Conservation (phyloP, 805 yeast genomes). For the Metschnikowia baotianmanensis region DNA sequence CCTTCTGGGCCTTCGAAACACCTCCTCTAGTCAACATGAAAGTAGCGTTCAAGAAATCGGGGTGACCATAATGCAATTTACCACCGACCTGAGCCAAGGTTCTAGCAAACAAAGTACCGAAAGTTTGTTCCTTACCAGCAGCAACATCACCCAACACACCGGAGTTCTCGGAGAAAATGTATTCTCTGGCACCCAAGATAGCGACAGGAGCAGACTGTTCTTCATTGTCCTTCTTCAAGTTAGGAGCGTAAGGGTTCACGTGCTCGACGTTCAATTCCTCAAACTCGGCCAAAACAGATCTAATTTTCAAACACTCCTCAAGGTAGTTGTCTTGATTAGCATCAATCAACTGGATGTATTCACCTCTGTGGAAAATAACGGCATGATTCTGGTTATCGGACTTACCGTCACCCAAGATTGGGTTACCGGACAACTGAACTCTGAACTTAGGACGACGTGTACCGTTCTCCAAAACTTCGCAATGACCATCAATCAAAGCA, state of each 20-base stretch:
- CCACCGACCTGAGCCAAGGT: conserved; percentile 82
- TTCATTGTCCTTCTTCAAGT: conserved; percentile 55
- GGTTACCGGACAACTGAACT: conserved; percentile 71
- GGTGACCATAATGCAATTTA: conserved; percentile 83
- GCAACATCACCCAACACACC: conserved; percentile 85
- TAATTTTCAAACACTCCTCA: conserved; percentile 77
- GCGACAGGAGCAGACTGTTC: conserved; percentile 59
- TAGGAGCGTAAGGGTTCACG: conserved; percentile 79
- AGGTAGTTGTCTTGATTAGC: conserved; percentile 82
- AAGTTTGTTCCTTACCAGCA: conserved; percentile 86
- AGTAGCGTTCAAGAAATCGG: conserved; percentile 71
- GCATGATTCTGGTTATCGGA: conserved; percentile 82
- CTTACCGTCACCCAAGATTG: conserved; percentile 82
- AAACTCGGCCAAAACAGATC: conserved; percentile 73
- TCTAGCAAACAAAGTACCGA: conserved; percentile 81
- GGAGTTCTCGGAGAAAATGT: conserved; percentile 77
- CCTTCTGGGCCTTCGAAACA: conserved; percentile 81
- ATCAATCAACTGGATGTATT: conserved; percentile 75
- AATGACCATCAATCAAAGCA: conserved; percentile 54
- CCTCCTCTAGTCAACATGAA: conserved; percentile 87
- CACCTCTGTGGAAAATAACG: conserved; percentile 73
- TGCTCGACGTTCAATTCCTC: conserved; percentile 59
- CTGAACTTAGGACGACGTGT: conserved; percentile 52
- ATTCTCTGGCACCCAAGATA: conserved; percentile 80
- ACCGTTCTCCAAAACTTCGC: conserved; percentile 49